Base-by-base conservation (phyloP, 2,329 filamentous ascomycete species). In the Colletotrichum trifolii region DNA sequence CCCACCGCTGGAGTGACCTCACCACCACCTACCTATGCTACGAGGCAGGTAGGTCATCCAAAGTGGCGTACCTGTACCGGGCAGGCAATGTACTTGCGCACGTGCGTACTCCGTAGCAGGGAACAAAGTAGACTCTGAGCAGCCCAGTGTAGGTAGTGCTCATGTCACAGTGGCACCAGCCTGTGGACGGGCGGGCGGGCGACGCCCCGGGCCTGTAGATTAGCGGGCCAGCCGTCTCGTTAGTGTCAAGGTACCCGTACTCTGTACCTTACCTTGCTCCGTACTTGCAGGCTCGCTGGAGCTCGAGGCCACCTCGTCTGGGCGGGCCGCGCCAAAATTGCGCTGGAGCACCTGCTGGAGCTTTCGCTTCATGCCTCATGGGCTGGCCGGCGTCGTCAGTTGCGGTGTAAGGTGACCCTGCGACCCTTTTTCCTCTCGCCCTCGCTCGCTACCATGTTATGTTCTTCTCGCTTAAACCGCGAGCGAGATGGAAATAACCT, bases 301-400 rank as follows among this genome's bases (percentile, higher is more conserved):
- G 38, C 25, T 25, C 25, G 25, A 25, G 25, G 25, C 25, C 25
- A 52, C 50, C 15, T 62, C 45, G 58, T 64, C 47, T 17, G 60
- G 42, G 53, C 63, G 64, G 60, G 60, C 64, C 54, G 64, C 64
- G 38, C 60, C 64, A 64, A 66, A 64, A 64, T 66, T 66, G 60
- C 64, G 35, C 52, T 55, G 62, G 58, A 42, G 58, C 40, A 34
- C 7, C 34, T 43, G 15, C 52, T 62, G 59, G 59, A 62, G 59
- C 43, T 5, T 25, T 42, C 52, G 53, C 45, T 56, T 55, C 52
- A 62, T 65, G 52, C 62, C 40, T 52, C 39, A 52, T 65, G 62
- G 62, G 46, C 62, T 56, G 58, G 56, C 61, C 36, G 53, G n/a
- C n/a, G 7, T 15, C 7, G 45, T 12, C 15, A 47, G 34, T 53